These are phyloP conservation scores for Phyllosticta paracitricarpa DNA, from an alignment of 2,329 filamentous ascomycete species.

Conservation along the genomic window DNA sequence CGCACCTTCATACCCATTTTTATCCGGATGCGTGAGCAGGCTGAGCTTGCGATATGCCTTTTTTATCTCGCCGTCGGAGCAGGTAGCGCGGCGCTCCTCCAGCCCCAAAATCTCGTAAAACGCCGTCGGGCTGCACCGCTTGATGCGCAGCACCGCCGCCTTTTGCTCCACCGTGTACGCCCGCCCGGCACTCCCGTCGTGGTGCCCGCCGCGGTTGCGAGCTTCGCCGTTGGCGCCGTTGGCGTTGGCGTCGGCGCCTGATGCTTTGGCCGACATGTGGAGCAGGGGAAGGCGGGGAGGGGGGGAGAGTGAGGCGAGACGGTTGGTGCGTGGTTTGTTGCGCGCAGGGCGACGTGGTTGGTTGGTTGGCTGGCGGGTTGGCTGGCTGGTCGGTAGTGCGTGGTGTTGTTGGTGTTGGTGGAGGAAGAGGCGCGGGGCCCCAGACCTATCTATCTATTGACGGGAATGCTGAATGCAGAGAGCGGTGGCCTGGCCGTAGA, in stretches of 20 bases:
- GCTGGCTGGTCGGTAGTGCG: not conserved
- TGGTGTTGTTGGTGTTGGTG: not conserved
- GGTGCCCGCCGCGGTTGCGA: conserved; percentile 49
- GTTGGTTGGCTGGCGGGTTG: not conserved
- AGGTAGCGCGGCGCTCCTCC: conserved; percentile 51
- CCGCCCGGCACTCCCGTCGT: conserved; percentile 66
- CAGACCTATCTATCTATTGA: not conserved
- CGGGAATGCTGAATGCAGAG: too few species aligned
- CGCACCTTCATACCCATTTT: conserved; percentile 91
- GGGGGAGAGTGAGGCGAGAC: not conserved
- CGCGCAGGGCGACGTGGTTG: not conserved
- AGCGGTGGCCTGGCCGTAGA: too few species aligned
- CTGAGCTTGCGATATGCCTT: conserved; percentile 95
- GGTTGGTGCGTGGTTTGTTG: not conserved
- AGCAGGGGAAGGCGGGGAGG: not conserved
- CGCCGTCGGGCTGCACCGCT: conserved; percentile 70
- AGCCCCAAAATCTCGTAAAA: conserved; percentile 93
- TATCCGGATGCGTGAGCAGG: conserved; percentile 93
- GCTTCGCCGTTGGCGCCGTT: conserved; percentile 26
- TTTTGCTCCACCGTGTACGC: conserved; percentile 85
- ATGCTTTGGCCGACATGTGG: conserved; percentile 34
- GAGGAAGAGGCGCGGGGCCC: not conserved
- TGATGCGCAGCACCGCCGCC: conserved; percentile 79
- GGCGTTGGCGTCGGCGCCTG: conserved; percentile 28
- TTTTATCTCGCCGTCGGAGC: conserved; percentile 79